These are phyloP conservation scores for Neurospora sp. DNA, from an alignment of 495 filamentous ascomycete species.

Conservation along the genomic window DNA sequence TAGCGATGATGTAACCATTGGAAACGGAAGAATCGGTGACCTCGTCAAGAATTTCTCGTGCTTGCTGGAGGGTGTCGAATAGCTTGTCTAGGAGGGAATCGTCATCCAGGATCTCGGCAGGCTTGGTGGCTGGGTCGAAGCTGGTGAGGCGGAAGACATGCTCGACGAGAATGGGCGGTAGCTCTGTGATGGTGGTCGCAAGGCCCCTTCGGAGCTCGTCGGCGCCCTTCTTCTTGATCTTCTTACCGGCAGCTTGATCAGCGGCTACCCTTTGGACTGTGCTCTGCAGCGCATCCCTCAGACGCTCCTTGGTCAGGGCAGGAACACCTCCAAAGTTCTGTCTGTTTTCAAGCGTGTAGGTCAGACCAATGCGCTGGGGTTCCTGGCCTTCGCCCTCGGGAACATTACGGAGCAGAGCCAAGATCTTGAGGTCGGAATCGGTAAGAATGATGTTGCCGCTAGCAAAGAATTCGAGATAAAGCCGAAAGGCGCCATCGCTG, in stretches of 20 bases:
- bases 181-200: conserved; percentile 73
- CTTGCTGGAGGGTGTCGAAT: conserved; percentile 54
- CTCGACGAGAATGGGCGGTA: conserved; percentile 77
- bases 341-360: conserved; percentile 70
- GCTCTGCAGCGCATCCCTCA: conserved; percentile 59
- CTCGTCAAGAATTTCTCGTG: conserved; percentile 49
- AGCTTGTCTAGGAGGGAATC: conserved; percentile 54
- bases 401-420: conserved; percentile 75
- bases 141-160: conserved; percentile 62
- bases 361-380: conserved; percentile 63
- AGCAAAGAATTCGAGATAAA: conserved; percentile 94
- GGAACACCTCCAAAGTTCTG: conserved; percentile 74
- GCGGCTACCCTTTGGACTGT: conserved; percentile 44
- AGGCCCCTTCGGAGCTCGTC: conserved; percentile 71
- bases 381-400: conserved; percentile 60
- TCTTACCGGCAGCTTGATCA: conserved; percentile 44
- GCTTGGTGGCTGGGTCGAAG: conserved; percentile 55
- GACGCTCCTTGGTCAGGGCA: conserved; percentile 57
- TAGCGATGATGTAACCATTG: conserved; percentile 85
- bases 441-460: conserved; percentile 86
- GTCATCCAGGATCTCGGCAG: conserved; percentile 57
- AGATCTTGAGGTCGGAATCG: conserved; percentile 65
- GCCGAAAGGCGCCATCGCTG: conserved; percentile 75
- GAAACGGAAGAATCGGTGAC: conserved; percentile 49
- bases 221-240: conserved; percentile 62